These are phyloP conservation scores for Alternaria sp. DNA, from an alignment of 2,329 filamentous ascomycete species.

Conservation along the genomic window DNA sequence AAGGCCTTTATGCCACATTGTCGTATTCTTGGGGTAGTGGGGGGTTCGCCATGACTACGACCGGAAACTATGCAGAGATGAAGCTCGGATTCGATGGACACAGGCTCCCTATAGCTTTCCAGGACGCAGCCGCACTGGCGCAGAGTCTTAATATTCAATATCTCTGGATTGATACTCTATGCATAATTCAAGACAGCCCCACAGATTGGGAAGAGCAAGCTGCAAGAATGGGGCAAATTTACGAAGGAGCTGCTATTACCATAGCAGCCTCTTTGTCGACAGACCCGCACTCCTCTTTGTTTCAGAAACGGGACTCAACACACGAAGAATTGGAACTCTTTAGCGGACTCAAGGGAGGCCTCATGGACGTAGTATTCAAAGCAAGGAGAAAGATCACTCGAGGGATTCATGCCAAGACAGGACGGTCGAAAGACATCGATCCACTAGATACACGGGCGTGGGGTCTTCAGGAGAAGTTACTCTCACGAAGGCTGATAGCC, in stretches of 20 bases:
- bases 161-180: not conserved
- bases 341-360: not conserved
- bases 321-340: not conserved
- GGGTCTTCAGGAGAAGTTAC: constrained; percentile 3
- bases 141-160: not conserved
- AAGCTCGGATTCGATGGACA: not conserved
- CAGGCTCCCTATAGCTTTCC: not conserved
- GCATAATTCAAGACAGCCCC: not conserved
- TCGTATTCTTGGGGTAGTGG: not conserved
- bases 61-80: not conserved
- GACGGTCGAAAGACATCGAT: not conserved
- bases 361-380: not conserved
- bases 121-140: not conserved
- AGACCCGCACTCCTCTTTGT: not conserved
- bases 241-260: not conserved
- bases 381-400: constrained; percentile 3
- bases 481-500: constrained; percentile 4
- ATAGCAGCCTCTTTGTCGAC: constrained; percentile 4
- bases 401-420: constrained; percentile 2
- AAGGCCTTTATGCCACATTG: not conserved
- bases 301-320: not conserved
- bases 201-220: constrained; percentile 1
- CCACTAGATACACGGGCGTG: constrained; percentile 1
- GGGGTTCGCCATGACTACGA: not conserved
- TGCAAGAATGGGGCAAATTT: constrained; percentile 1